Conservation (phyloP, 163 green algal species). For the Volvox carteri region DNA sequence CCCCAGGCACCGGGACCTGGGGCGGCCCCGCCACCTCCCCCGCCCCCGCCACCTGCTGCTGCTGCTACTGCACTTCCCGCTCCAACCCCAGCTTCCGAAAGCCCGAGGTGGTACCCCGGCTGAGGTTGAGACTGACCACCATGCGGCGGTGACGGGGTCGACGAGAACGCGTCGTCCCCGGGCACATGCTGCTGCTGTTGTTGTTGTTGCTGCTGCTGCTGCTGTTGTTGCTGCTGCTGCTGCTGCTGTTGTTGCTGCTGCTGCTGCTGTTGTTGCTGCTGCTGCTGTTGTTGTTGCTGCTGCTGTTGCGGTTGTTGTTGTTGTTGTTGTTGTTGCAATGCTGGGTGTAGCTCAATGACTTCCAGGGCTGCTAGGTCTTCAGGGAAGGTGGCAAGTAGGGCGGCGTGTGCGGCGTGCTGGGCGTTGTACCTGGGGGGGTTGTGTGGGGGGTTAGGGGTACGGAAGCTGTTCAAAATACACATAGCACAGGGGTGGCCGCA, state of each 20-base stretch:
- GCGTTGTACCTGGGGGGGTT: constrained; percentile 60
- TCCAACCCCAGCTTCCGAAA: too few relatives aligned
- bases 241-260: neutral
- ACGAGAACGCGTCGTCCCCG: too few relatives aligned
- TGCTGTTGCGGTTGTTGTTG: neutral
- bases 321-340: constrained; percentile 54
- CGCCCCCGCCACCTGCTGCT: neutral
- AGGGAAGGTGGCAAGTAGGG: constrained; percentile 84
- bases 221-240: too few relatives aligned
- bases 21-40: neutral
- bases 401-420: constrained; percentile 73
- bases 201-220: too few relatives aligned
- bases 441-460: too few relatives aligned
- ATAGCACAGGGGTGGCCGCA: too few relatives aligned
- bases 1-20: neutral
- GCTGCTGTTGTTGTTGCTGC: too few relatives aligned
- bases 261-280: neutral
- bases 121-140: too few relatives aligned
- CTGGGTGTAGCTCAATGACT: constrained; percentile 76
- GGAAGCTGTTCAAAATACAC: too few relatives aligned
- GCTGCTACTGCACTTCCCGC: neutral
- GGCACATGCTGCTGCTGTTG: too few relatives aligned
- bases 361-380: constrained; percentile 80
- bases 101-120: too few relatives aligned
- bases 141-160: too few relatives aligned